Base-by-base conservation (phyloP, 768 basidiomycete species). In the Macrolepiota albuminosa region DNA sequence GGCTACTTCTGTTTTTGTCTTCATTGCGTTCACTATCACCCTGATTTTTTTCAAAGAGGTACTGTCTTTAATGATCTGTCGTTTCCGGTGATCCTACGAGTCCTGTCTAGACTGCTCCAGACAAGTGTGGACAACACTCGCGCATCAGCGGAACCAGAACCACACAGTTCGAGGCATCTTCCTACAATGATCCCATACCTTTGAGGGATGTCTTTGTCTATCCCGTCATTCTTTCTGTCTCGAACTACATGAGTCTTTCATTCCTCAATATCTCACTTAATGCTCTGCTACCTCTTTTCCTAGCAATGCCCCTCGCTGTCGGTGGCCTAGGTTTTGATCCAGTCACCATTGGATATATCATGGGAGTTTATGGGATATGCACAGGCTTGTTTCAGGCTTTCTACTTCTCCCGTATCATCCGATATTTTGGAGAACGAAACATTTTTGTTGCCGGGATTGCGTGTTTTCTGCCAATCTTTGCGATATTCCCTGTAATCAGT, bases 291-390 rank as follows among this genome's bases (percentile, higher is more conserved):
- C 89, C 91, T 1, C 71, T 90, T 9, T 90, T 89, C 70, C 76
- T 84, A 51, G 80, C 87, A 18, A 90, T 87, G 59, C 87, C 90
- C 1, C 71, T 84, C 47, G 75, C 76, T 16, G 79, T 85, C 21
- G 90, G 89, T 31, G 89, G 89, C 0, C 75, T 91, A 43, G 83
- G 84, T 16, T 76, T 89, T 33, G 69, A 74, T 37, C 87, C 90
- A 1, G 76, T 80, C 1, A 71, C 69, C 13, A 92, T 92, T 47
- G 90, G 90, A 4, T 78, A 80, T 52, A 82, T 87, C 74, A 81
- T 75, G 63, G 73, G 74, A 1, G 29, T 66, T 67, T 83, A 71
- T 57, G 84, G 71, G 63, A 68, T 67, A 13, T 70, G 69, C 13
- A 72, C 76, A 10, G 82, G 78, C 2, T 0, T 68, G 10, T 72